phyloP scores from a whole-genome alignment of 2,329 filamentous ascomycete species.

The Cladosporium halotolerans region DNA sequence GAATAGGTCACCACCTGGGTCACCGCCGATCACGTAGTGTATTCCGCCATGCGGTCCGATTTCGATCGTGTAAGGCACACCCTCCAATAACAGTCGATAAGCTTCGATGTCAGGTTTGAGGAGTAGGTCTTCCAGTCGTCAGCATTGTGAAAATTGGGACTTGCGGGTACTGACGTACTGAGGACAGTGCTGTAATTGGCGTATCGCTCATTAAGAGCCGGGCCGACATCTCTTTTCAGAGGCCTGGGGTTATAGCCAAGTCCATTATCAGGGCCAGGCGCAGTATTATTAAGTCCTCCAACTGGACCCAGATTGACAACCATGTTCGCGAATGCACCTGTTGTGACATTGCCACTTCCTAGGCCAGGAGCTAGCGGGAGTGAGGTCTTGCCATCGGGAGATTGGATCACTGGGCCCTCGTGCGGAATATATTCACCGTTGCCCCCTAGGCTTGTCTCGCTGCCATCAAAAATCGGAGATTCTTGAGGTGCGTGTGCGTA shows the following conservation, averaged over 20 bases:
- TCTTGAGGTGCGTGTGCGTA: conserved; percentile 38
- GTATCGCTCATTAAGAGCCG: neutral
- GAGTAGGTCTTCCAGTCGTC: neutral
- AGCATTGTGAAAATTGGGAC: neutral
- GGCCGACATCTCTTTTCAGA: conserved; percentile 15
- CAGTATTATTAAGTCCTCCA: conserved; percentile 13
- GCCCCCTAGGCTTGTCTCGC: conserved; percentile 35
- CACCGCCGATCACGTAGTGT: conserved; percentile 34
- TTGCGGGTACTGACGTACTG: neutral
- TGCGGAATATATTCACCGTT: conserved; percentile 22
- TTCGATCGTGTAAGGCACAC: neutral
- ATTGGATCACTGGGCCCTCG: conserved; percentile 35
- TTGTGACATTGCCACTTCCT: conserved; percentile 48
- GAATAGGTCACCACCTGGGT: conserved; percentile 37
- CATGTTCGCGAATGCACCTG: conserved; percentile 45
- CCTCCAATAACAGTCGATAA: neutral
- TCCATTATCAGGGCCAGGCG: conserved; percentile 26
- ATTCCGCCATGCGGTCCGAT: neutral
- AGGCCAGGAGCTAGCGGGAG: conserved; percentile 33
- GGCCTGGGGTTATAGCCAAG: conserved; percentile 30
- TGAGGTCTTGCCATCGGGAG: conserved; percentile 3
- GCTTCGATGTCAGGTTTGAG: neutral
- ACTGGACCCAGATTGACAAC: conserved; percentile 45
- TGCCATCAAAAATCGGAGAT: conserved; percentile 54
- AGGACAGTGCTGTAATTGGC: neutral